Evolutionary conservation across 306 rosid species (phyloP).

Genomic region (Vigna mungo): DNA sequence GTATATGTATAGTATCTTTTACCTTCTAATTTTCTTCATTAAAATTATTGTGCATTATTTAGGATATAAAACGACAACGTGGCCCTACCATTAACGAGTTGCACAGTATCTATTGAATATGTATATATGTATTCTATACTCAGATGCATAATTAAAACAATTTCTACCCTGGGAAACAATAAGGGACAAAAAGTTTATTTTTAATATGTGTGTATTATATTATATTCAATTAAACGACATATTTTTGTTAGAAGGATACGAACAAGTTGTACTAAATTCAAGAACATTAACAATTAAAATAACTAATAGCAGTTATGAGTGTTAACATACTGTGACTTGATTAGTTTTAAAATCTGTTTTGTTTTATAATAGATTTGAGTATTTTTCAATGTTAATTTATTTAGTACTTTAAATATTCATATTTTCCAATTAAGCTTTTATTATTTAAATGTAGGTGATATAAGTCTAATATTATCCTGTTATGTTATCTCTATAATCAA

Average conservation of each 20-base stretch:
- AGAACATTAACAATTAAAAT: background rate
- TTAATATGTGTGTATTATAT: background rate
- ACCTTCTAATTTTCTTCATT: conserved; percentile 7
- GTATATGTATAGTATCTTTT: background rate
- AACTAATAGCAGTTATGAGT: too few species aligned
- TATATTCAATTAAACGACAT: background rate
- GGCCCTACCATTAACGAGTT: conserved; percentile 37
- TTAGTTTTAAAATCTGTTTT: too few species aligned
- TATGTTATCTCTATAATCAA: too few species aligned
- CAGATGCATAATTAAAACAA: conserved; percentile 20
- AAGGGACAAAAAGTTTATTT: conserved; percentile 6
- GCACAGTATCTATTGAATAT: conserved; percentile 22
- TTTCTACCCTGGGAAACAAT: background rate
- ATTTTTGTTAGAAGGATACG: background rate
- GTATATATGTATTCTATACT: background rate
- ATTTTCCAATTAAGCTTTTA: too few species aligned
- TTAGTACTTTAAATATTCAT: too few species aligned
- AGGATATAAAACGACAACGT: conserved; percentile 35
- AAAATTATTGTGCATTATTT: conserved; percentile 24
- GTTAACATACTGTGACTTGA: too few species aligned
- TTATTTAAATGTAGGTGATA: too few species aligned
- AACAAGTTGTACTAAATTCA: background rate
- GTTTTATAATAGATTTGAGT: too few species aligned
- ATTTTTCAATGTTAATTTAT: too few species aligned
- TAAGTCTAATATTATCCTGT: too few species aligned